Conservation (phyloP, 1,139 yeast species). For the Pichia sp. region DNA sequence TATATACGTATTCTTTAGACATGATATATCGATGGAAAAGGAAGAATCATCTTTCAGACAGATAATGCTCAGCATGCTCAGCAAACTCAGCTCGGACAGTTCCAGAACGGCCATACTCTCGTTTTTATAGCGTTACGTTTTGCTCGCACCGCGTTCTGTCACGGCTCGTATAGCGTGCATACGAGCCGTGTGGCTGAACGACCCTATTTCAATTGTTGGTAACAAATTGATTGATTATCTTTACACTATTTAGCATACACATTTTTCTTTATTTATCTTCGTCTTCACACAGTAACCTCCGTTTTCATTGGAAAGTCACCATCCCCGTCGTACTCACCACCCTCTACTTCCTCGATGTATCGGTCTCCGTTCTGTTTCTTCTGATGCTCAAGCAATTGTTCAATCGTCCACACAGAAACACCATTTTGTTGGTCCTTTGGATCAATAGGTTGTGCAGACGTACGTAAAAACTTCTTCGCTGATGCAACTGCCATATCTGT, state of each 20-base stretch:
- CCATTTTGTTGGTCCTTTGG: slow-evolving; percentile 85
- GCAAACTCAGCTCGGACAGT: not conserved
- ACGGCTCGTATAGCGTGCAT: not conserved
- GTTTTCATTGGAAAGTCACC: slow-evolving; percentile 11
- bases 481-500: slow-evolving; percentile 97
- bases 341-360: slow-evolving; percentile 8
- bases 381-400: slow-evolving; percentile 62
- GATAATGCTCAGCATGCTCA: too few relatives aligned
- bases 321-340: slow-evolving; percentile 3
- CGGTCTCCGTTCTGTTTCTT: slow-evolving; percentile 35
- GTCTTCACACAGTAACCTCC: too few relatives aligned
- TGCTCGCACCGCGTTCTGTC: too few relatives aligned
- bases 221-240: too few relatives aligned
- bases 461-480: slow-evolving; percentile 84
- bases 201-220: not conserved
- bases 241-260: not conserved
- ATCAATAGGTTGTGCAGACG: slow-evolving; percentile 90
- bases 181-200: not conserved
- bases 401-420: slow-evolving; percentile 84
- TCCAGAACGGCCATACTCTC: too few relatives aligned
- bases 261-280: not conserved
- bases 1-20: slow-evolving; percentile 57
- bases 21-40: slow-evolving; percentile 8
- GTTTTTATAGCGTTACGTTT: too few relatives aligned
- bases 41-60: too few relatives aligned